Evolutionary conservation across 169 alveolate genomes (phyloP).

Genomic region (Plasmodium gonderi): DNA sequence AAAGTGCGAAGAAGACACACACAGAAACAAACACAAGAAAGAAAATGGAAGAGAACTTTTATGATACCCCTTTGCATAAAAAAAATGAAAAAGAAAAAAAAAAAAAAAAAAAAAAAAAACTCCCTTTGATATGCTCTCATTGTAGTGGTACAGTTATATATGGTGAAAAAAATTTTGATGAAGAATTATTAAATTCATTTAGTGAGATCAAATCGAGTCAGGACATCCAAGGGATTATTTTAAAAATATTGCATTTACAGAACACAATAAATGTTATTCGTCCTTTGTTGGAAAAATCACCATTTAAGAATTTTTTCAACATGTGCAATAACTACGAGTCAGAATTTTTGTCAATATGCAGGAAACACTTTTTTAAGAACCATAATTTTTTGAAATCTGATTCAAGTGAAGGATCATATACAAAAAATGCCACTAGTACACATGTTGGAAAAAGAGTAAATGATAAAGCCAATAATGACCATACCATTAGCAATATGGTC

Average conservation of each 20-base stretch:
- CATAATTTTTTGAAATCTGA: not conserved
- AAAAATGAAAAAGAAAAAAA: not conserved
- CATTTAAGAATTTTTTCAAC: conserved; percentile 1
- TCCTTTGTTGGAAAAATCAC: not conserved
- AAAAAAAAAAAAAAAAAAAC: not conserved
- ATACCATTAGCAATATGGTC: no score
- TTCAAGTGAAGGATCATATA: not conserved
- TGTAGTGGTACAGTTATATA: conserved; percentile 95
- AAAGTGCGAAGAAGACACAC: not conserved
- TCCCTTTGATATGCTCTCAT: conserved; percentile 85
- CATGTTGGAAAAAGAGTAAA: not conserved
- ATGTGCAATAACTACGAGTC: not conserved
- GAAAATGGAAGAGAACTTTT: not conserved
- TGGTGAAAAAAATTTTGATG: conserved; percentile 92
- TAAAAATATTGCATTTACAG: conserved; percentile 75
- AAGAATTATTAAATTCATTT: conserved; percentile 85
- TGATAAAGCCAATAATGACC: not conserved
- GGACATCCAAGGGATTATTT: conserved; percentile 86
- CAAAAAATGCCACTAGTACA: not conserved
- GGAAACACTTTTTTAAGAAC: conserved; percentile 11
- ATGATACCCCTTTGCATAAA: not conserved
- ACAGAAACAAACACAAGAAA: not conserved
- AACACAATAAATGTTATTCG: not conserved
- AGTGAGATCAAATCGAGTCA: conserved; percentile 90
- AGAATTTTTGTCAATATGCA: conserved; percentile 1